These are phyloP conservation scores for Hysterangium stoloniferum DNA, from an alignment of 768 basidiomycete genomes.

Conservation along the genomic window DNA sequence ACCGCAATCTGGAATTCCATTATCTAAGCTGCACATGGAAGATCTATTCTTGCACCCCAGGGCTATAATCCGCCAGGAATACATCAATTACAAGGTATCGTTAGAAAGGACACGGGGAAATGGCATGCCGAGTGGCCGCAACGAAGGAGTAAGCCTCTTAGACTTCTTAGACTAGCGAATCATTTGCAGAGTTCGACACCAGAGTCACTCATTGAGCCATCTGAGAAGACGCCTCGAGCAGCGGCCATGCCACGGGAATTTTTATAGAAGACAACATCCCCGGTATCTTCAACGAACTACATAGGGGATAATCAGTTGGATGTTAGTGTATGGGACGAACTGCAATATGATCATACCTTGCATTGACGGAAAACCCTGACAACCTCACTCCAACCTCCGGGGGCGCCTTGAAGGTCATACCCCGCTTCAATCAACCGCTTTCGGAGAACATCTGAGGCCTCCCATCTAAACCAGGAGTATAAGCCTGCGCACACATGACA, in stretches of 20 bases:
- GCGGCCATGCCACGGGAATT: slow-evolving; percentile 74
- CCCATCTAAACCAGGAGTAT: slow-evolving; percentile 50
- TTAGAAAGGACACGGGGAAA: too few relatives aligned
- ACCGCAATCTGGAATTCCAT: too few relatives aligned
- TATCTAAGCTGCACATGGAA: too few relatives aligned
- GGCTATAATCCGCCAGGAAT: too few relatives aligned
- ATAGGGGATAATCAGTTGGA: too few relatives aligned
- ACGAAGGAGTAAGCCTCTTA: too few relatives aligned
- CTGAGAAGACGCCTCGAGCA: slow-evolving; percentile 56
- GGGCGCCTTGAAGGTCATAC: slow-evolving; percentile 59
- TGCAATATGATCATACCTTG: slow-evolving; percentile 40
- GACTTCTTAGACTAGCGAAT: slow-evolving; percentile 12
- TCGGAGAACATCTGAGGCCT: slow-evolving; percentile 81
- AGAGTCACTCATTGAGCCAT: slow-evolving; percentile 53
- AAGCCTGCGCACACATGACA: background rate
- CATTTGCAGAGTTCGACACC: slow-evolving; percentile 49
- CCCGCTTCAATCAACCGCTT: slow-evolving; percentile 58
- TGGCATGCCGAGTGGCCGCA: too few relatives aligned
- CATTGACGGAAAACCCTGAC: slow-evolving; percentile 72
- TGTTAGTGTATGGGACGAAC: background rate
- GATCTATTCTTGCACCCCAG: too few relatives aligned
- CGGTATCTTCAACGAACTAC: slow-evolving; percentile 90
- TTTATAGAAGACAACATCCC: slow-evolving; percentile 87
- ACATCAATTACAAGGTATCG: too few relatives aligned
- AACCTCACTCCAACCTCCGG: slow-evolving; percentile 74